Evolutionary conservation across 108 stramenopile species (phyloP).

Genomic region (Stephanodiscus triporus): DNA sequence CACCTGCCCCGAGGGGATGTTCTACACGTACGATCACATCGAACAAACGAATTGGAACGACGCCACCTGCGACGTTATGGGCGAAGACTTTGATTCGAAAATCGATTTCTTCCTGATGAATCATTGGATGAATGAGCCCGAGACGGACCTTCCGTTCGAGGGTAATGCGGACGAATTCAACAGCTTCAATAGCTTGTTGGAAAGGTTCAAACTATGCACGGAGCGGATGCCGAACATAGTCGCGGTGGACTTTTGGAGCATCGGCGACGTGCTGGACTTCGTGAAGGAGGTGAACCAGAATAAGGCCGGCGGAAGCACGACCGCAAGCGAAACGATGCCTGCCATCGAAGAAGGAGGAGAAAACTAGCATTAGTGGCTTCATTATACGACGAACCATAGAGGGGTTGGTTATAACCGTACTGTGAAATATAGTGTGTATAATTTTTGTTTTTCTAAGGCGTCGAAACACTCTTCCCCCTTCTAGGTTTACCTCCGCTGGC

Average conservation of each 20-base stretch:
- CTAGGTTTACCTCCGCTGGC: background rate
- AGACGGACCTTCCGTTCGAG: conserved; percentile 19
- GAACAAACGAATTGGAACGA: conserved; percentile 20
- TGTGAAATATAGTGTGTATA: too few species aligned
- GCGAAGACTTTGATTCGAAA: background rate
- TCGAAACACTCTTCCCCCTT: background rate
- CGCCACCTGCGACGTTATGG: conserved; percentile 8
- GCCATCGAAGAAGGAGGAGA: background rate
- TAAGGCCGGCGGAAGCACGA: conserved; percentile 9
- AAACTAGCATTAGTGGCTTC: too few species aligned
- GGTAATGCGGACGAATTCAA: conserved; percentile 45
- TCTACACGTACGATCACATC: conserved; percentile 32
- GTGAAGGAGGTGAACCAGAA: conserved; percentile 55
- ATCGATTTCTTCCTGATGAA: conserved; percentile 58
- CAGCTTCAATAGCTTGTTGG: conserved; percentile 19
- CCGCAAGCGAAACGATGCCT: background rate
- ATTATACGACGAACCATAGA: too few species aligned
- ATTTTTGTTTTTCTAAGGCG: background rate
- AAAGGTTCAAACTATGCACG: conserved; percentile 51
- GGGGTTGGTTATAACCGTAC: too few species aligned
- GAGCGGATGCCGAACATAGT: conserved; percentile 52
- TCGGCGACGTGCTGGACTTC: conserved; percentile 54
- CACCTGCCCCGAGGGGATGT: conserved; percentile 23
- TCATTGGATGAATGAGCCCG: conserved; percentile 45
- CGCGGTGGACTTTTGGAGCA: conserved; percentile 64